Conservation (phyloP, 805 yeast species). For the Saturnispora serradocipensis region DNA sequence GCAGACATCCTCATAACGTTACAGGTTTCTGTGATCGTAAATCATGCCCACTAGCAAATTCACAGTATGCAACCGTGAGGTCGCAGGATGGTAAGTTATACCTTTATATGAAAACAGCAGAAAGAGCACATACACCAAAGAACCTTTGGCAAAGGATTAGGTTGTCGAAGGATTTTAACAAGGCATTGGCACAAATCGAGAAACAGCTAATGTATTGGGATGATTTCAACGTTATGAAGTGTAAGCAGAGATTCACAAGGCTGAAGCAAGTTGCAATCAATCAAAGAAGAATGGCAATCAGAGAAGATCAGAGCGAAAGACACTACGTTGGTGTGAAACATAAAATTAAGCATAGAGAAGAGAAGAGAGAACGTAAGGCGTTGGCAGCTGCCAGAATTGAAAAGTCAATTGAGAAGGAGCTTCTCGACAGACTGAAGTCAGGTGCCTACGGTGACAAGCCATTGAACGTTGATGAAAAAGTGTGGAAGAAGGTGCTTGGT, state of each 20-base stretch:
- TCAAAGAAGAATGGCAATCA: slow-evolving; percentile 84
- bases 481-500: slow-evolving; percentile 91
- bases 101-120: slow-evolving; percentile 93
- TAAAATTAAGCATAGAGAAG: slow-evolving; percentile 91
- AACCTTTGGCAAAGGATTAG: slow-evolving; percentile 92
- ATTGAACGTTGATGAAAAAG: slow-evolving; percentile 87
- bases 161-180: slow-evolving; percentile 79
- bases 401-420: slow-evolving; percentile 91
- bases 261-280: slow-evolving; percentile 92
- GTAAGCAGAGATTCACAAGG: slow-evolving; percentile 92
- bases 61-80: slow-evolving; percentile 82
- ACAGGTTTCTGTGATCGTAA: slow-evolving; percentile 88
- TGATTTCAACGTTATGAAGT: slow-evolving; percentile 79
- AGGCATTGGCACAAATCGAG: slow-evolving; percentile 84
- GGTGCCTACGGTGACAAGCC: slow-evolving; percentile 99
- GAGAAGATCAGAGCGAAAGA: slow-evolving; percentile 72
- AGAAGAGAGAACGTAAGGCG: slow-evolving; percentile 92
- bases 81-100: slow-evolving; percentile 71
- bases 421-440: slow-evolving; percentile 86
- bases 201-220: slow-evolving; percentile 88
- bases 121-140: slow-evolving; percentile 92
- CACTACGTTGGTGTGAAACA: slow-evolving; percentile 88
- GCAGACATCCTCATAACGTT: slow-evolving; percentile 94
- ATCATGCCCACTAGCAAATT: slow-evolving; percentile 94
- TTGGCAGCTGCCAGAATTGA: slow-evolving; percentile 94